Conservation (phyloP, 2,329 filamentous ascomycete species). For the Fusarium transvaalense region DNA sequence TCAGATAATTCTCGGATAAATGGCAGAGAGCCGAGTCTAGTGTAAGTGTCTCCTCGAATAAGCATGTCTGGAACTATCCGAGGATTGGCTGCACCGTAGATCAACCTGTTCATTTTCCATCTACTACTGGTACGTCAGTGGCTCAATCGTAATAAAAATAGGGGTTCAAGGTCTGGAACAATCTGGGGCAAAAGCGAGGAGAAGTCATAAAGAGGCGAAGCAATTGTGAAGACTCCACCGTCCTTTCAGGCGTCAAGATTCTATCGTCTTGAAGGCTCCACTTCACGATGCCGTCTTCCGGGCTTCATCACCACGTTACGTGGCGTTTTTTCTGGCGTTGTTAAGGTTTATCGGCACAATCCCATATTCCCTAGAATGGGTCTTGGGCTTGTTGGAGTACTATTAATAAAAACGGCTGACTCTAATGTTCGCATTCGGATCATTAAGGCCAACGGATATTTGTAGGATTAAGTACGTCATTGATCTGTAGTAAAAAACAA, state of each 20-base stretch:
- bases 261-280: neutral
- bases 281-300: constrained; percentile 17
- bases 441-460: no score
- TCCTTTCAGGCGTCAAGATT: neutral
- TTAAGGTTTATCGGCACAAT: constrained; percentile 14
- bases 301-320: constrained; percentile 6
- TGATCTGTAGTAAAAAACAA: no score
- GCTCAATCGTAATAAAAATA: constrained; percentile 5
- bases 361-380: neutral
- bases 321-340: neutral
- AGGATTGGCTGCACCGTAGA: constrained; percentile 17
- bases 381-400: neutral
- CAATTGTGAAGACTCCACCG: neutral
- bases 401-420: neutral
- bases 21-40: neutral
- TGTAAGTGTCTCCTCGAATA: neutral
- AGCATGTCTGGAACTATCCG: neutral
- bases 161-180: constrained; percentile 6
- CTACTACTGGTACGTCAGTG: neutral
- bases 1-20: neutral
- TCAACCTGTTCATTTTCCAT: neutral
- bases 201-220: constrained; percentile 15
- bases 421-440: neutral
- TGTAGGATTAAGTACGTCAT: no score
- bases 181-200: neutral